phyloP scores from a whole-genome alignment of 129 eudicot genomes.

The Flaveria trinervia region DNA sequence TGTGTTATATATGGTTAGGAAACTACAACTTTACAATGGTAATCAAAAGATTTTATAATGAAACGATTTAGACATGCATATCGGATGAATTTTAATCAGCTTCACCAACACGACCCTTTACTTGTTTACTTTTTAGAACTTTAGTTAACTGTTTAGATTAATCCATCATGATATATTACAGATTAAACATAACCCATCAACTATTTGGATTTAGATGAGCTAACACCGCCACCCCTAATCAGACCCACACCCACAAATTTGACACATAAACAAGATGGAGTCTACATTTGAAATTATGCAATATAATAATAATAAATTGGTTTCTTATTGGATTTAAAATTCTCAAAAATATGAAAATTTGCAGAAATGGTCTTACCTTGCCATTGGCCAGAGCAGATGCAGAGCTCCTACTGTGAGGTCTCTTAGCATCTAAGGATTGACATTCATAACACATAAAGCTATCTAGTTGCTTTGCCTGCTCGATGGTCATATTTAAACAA shows the following conservation, averaged over 20 bases:
- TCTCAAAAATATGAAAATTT: background rate
- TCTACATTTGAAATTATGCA: background rate
- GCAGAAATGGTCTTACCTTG: conserved; percentile 40
- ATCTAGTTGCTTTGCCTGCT: conserved; percentile 59
- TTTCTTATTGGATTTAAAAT: background rate
- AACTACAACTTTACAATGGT: background rate
- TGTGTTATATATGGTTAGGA: background rate
- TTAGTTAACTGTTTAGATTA: no score
- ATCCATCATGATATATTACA: no score
- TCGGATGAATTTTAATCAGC: background rate
- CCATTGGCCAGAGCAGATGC: conserved; percentile 39
- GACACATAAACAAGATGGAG: background rate
- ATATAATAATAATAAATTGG: background rate
- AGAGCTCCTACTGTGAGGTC: conserved; percentile 33
- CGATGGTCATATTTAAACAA: conserved; percentile 63
- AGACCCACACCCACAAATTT: background rate
- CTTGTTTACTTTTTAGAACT: no score
- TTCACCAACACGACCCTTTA: background rate
- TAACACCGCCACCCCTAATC: background rate
- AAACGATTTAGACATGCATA: background rate
- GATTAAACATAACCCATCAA: background rate
- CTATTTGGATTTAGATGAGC: background rate
- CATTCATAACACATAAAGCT: conserved; percentile 60
- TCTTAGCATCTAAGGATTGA: conserved; percentile 36
- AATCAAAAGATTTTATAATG: background rate